phyloP scores from a whole-genome alignment of 108 stramenopile species.

The Conticribra weissflogii region DNA sequence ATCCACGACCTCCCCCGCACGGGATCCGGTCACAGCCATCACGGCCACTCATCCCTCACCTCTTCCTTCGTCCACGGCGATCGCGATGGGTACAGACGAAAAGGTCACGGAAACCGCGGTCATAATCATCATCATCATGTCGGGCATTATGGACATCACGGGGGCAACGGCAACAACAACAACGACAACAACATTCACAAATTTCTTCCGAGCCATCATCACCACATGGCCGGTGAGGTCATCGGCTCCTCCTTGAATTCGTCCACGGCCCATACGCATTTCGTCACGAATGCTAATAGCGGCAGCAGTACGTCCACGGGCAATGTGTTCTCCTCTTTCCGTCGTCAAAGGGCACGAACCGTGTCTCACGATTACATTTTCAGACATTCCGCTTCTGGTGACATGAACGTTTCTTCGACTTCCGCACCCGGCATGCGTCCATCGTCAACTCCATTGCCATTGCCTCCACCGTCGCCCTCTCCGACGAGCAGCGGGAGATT shows the following conservation, averaged over 20 bases:
- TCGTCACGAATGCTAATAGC: neutral
- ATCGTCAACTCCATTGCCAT: too few relatives aligned
- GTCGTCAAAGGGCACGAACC: neutral
- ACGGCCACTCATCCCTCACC: too few relatives aligned
- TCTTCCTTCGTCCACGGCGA: too few relatives aligned
- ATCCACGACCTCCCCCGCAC: too few relatives aligned
- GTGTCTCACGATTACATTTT: neutral
- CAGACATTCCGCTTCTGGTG: neutral
- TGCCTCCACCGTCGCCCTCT: neutral
- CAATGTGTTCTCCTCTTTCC: neutral
- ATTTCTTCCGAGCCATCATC: conserved; percentile 1
- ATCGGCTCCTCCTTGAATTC: conserved; percentile 2
- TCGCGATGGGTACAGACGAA: neutral
- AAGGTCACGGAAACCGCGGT: neutral
- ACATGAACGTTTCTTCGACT: too few relatives aligned
- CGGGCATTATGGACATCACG: too few relatives aligned
- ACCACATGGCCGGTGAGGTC: conserved; percentile 7
- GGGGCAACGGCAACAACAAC: too few relatives aligned
- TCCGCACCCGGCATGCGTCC: too few relatives aligned
- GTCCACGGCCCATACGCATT: neutral
- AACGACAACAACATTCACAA: too few relatives aligned
- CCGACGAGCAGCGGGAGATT: neutral
- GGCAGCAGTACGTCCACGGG: neutral
- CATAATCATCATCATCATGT: too few relatives aligned
- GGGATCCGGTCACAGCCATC: too few relatives aligned